A percentile compares a stretch with the other conserved stretches of the same genome.
These are phyloP conservation scores for Cucumis variabilis DNA, from an alignment of 331 rosid species.

Conservation along the genomic window DNA sequence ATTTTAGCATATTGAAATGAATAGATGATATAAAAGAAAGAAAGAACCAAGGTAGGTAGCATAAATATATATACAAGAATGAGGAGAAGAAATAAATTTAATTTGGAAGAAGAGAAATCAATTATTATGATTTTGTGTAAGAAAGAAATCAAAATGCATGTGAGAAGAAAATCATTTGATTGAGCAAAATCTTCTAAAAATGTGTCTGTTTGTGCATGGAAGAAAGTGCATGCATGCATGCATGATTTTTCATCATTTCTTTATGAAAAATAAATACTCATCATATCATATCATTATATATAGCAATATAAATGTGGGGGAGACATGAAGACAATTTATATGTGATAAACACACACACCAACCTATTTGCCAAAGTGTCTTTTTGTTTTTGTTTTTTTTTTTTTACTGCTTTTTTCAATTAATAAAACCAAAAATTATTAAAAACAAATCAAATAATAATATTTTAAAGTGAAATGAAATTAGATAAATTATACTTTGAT, in stretches of 20 bases:
- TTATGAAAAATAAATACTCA: background rate
- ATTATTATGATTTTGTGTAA: background rate
- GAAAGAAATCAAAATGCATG: slow-evolving; percentile 14
- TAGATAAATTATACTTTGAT: background rate
- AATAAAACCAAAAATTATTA: background rate
- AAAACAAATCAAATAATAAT: background rate
- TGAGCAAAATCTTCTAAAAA: slow-evolving; percentile 4
- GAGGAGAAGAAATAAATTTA: background rate
- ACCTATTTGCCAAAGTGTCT: background rate
- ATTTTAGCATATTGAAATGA: background rate
- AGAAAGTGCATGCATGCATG: background rate
- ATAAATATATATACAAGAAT: background rate
- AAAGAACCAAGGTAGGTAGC: background rate
- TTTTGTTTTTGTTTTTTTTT: slow-evolving; percentile 6
- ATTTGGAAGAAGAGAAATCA: background rate
- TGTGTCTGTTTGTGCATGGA: background rate
- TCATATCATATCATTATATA: background rate
- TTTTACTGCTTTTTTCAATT: background rate
- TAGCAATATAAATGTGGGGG: slow-evolving; percentile 23
- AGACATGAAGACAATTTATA: slow-evolving; percentile 15
- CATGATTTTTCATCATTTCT: too few relatives aligned
- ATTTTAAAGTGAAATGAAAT: background rate
- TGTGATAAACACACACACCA: background rate
- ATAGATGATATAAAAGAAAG: background rate
- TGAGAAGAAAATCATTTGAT: slow-evolving; percentile 12